Base-by-base conservation (phyloP, 257 asterid genomes). In the Coffea eugenioides region DNA sequence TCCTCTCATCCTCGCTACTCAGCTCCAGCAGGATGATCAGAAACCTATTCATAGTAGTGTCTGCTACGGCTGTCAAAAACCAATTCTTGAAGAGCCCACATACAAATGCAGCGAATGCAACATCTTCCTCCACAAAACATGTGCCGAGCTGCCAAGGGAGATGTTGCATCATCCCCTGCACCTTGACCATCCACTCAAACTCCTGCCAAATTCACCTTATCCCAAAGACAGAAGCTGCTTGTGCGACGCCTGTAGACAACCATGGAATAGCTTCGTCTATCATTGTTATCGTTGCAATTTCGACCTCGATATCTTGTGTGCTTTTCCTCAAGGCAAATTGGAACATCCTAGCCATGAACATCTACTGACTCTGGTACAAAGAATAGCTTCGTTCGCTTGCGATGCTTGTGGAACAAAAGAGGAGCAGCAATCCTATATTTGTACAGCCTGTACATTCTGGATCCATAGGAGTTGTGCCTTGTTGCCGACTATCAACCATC, bases 391-490 rank as follows among this genome's bases (percentile, higher is more conserved):
- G n/a, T 80, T 80, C 68, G 9, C 16, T 16, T 80, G 83, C 34
- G 78, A 74, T 74, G 76, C 79, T 36, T 80, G 83, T 49, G 71
- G 41, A 14, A 14, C 46, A 25, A 56, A 78, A 9, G 56, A 34
- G 20, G 57, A 51, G 66, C 69, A 65, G 8, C 23, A 10, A 39
- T 80, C 83, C 12, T 74, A 74, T 41, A 7, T 15, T 4, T 74
- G 79, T 20, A 1, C 20, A 1, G 16, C 39, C 2, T 80, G 83
- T 34, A 21, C 45, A 15, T 80, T 73, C 14, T 73, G 79, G 83
- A 74, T 80, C 4, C 83, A 80, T 25, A 64, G 49, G 59, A 34
- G 39, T 18, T 80, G 83, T 66, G 83, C 52, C 43, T 72, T 54
- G 21, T 15, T 73, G 2, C 54, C 66, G 0, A 54, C 18, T 5